Base-by-base conservation (phyloP, 2,329 filamentous ascomycete genomes). In the Cryphonectria naterciae region DNA sequence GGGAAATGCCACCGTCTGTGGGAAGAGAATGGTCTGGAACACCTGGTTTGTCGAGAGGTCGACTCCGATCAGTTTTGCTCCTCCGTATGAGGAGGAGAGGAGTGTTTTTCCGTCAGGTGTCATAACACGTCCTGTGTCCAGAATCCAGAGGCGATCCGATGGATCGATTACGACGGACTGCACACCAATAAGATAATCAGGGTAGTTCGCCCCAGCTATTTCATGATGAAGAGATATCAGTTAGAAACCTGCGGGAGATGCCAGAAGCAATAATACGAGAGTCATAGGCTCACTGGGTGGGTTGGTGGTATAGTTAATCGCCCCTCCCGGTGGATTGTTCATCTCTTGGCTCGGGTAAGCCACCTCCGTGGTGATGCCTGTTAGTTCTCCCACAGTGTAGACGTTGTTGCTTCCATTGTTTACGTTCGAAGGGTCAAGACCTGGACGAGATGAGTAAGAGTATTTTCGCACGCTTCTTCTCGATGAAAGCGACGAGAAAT, bases 91-190 rank as follows among this genome's bases (percentile, higher is more conserved):
- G 0, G 85, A 80, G 0, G 77, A 75, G 13, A 86, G 79, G 15
- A 86, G 81, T 0, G 80, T 82, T 5, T 83, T 83, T 61, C 85
- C 80, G 43, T 70, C 71, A 2, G 39, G 68, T 2, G 68, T 72
- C 11, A 35, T 54, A 7, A 70, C 71, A 2, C 85, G 80, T 11
- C 85, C 85, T 3, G 85, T 87, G 73, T 88, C 86, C 10, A 87
- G 81, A 67, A 87, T 83, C 85, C 85, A 87, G 28, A 87, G 80
- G 8, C 84, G 81, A 75, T 87, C 84, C 2, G 78, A 75, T 0
- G 84, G 74, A 72, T 88, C 85, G 25, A 87, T 80, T 15, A 87
- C 85, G 1, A 87, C 84, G 54, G 81, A 84, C 75, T 87, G 85
- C 0, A 86, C 84, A 63, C 84, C 83, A 69, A 87, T 84, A 15